Evolutionary conservation across 257 asterid species (phyloP).

Genomic region (Fraxinus pennsylvanica): DNA sequence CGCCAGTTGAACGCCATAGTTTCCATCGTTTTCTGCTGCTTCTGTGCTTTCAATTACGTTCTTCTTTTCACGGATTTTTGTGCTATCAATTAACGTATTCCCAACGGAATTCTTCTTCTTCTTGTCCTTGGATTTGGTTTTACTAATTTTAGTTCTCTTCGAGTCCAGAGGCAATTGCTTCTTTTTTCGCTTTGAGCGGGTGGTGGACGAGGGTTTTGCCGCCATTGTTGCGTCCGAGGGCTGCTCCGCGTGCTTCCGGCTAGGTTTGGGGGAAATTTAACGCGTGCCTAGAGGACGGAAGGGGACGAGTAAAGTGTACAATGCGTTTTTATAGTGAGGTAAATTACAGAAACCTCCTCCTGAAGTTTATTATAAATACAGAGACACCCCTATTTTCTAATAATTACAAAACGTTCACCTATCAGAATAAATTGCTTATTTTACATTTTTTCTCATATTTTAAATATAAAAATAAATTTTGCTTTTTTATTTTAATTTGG

Average conservation of each 20-base stretch:
- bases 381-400: no score
- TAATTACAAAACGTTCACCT: no score
- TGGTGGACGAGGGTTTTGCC: conserved; percentile 26
- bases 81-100: conserved; percentile 19
- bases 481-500: no score
- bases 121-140: conserved; percentile 28
- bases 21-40: conserved; percentile 21
- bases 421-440: no score
- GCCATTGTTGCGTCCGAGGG: not conserved
- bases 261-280: conserved; percentile 10
- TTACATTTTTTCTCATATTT: no score
- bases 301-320: no score
- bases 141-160: conserved; percentile 30
- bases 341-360: no score
- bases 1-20: conserved; percentile 35
- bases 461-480: no score
- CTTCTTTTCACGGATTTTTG: conserved; percentile 18
- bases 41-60: conserved; percentile 2
- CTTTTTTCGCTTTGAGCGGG: conserved; percentile 29
- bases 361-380: no score
- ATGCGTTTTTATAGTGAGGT: no score
- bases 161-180: conserved; percentile 34
- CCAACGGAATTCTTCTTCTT: conserved; percentile 21
- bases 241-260: conserved; percentile 19
- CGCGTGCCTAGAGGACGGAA: no score